Percentiles rank a stretch among this genome's conserved stretches.
phyloP scores from a whole-genome alignment of 768 basidiomycete species.

The Kwoniella bestiolae region DNA sequence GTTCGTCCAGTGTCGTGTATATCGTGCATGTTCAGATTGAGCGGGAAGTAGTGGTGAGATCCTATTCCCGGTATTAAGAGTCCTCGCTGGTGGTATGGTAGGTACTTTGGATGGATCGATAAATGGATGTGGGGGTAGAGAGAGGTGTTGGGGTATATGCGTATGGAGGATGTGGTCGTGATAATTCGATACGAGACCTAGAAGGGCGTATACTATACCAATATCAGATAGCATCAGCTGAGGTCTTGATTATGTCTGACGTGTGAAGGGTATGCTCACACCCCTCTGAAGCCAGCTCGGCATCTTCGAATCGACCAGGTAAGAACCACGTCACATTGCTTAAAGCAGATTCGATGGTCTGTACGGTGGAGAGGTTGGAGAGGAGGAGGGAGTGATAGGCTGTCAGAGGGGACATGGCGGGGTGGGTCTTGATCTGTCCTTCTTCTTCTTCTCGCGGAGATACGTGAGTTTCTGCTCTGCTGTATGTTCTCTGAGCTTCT shows the following conservation, averaged over 20 bases:
- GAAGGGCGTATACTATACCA: slow-evolving; percentile 74
- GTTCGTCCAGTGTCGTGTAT: slow-evolving; percentile 84
- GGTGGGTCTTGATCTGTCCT: too few species aligned
- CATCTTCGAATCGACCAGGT: slow-evolving; percentile 95
- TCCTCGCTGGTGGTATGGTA: too few species aligned
- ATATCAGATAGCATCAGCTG: neutral
- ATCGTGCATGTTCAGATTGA: slow-evolving; percentile 72
- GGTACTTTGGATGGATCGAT: slow-evolving; percentile 66
- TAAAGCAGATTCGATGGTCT: slow-evolving; percentile 83
- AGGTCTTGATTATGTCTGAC: neutral
- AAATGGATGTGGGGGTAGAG: slow-evolving; percentile 52
- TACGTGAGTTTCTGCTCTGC: too few species aligned
- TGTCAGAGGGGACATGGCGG: slow-evolving; percentile 22
- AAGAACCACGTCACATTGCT: slow-evolving; percentile 93
- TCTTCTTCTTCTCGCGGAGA: too few species aligned
- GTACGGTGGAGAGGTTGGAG: slow-evolving; percentile 81
- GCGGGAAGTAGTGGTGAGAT: slow-evolving; percentile 37
- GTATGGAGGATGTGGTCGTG: slow-evolving; percentile 87
- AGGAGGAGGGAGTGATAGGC: slow-evolving; percentile 79
- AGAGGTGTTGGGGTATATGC: slow-evolving; percentile 69
- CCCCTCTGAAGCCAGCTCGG: slow-evolving; percentile 91
- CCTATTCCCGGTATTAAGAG: neutral
- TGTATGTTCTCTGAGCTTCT: too few species aligned
- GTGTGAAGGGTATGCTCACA: slow-evolving; percentile 65
- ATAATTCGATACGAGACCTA: slow-evolving; percentile 88